Evolutionary conservation across 495 filamentous ascomycete genomes (phyloP).

Genomic region (Jackrogersella minutella): DNA sequence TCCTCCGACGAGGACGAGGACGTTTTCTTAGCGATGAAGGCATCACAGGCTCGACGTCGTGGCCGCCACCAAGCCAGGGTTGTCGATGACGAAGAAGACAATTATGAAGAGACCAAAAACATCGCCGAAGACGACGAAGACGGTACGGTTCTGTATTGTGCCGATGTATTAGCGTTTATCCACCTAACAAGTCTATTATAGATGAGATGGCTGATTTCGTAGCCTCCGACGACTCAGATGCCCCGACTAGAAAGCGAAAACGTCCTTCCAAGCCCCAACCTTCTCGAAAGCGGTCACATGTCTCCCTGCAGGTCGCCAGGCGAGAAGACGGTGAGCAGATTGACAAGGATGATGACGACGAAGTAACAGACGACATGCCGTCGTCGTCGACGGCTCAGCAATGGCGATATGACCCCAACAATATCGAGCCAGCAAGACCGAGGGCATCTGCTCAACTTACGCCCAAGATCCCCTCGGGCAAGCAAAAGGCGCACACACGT

Average conservation of each 20-base stretch:
- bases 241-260: constrained; percentile 71
- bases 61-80: constrained; percentile 46
- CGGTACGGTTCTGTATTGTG: constrained; percentile 46
- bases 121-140: constrained; percentile 69
- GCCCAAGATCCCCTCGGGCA: constrained; percentile 61
- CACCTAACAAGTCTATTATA: constrained; percentile 36
- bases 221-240: constrained; percentile 86
- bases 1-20: constrained; percentile 69
- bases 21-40: constrained; percentile 56
- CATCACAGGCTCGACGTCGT: constrained; percentile 43
- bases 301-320: constrained; percentile 53
- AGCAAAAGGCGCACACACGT: constrained; percentile 77
- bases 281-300: constrained; percentile 65
- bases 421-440: constrained; percentile 64
- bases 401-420: constrained; percentile 88
- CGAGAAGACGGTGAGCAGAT: constrained; percentile 27
- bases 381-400: constrained; percentile 78
- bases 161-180: not conserved
- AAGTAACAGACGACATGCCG: constrained; percentile 63
- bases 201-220: constrained; percentile 85
- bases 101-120: constrained; percentile 71
- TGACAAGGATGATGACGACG: constrained; percentile 56
- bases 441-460: constrained; percentile 48
- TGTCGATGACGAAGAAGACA: constrained; percentile 64
- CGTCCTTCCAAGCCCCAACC: constrained; percentile 60